A percentile compares a stretch with the other conserved stretches of the same genome.
Evolutionary conservation across 345 rosid genomes (phyloP).

Genomic region (Trapa bicornis): DNA sequence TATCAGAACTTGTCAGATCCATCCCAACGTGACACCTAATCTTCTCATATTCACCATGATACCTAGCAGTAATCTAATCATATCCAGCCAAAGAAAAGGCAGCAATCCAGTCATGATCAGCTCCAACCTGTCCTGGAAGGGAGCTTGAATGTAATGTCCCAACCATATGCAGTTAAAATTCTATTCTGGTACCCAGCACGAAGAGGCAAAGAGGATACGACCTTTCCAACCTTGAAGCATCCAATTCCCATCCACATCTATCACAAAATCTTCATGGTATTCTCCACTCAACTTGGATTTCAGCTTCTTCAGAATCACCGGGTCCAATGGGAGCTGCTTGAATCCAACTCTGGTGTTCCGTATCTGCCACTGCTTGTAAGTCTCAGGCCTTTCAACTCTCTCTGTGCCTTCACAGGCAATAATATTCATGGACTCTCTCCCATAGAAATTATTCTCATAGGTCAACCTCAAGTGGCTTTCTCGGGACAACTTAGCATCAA

Average conservation of each 20-base stretch:
- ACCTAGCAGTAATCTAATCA: no score
- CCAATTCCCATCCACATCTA: slow-evolving; percentile 27
- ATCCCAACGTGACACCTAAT: background rate
- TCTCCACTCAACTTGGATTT: slow-evolving; percentile 14
- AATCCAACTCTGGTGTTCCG: slow-evolving; percentile 31
- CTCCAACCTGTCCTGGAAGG: background rate
- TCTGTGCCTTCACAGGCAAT: slow-evolving; percentile 30
- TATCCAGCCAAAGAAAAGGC: background rate
- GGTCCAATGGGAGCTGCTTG: slow-evolving; percentile 25
- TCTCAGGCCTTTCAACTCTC: slow-evolving; percentile 37
- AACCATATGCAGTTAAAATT: background rate
- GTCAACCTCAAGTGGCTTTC: slow-evolving; percentile 21
- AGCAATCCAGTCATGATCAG: background rate
- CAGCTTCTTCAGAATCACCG: slow-evolving; percentile 17
- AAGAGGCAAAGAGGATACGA: slow-evolving; percentile 26
- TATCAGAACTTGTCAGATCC: background rate
- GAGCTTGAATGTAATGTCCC: background rate
- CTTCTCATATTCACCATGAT: no score
- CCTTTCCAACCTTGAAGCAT: slow-evolving; percentile 46
- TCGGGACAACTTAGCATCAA: slow-evolving; percentile 22
- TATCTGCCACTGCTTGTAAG: slow-evolving; percentile 34
- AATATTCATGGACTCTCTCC: slow-evolving; percentile 27
- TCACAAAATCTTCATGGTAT: slow-evolving; percentile 29
- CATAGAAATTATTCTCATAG: slow-evolving; percentile 19
- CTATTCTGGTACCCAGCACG: slow-evolving; percentile 26